Evolutionary conservation across 2,329 filamentous ascomycete genomes (phyloP).

Genomic region (Chrysoporthe deuterocubensis): DNA sequence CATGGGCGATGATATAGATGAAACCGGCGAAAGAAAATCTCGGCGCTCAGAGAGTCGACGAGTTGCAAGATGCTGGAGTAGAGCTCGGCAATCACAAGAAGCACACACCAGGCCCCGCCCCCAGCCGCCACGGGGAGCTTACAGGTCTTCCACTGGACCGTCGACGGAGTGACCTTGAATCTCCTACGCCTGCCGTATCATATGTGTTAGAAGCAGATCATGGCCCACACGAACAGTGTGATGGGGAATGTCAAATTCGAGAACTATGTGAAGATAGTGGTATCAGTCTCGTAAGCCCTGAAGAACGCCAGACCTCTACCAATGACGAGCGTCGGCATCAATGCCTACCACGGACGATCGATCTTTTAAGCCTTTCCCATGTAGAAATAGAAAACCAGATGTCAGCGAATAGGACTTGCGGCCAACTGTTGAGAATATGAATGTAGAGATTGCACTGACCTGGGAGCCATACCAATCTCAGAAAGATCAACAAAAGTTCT

Average conservation of each 20-base stretch:
- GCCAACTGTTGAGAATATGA: background rate
- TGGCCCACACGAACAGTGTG: slow-evolving; percentile 48
- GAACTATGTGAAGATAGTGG: slow-evolving; percentile 51
- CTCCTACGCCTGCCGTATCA: slow-evolving; percentile 47
- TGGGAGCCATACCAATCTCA: slow-evolving; percentile 47
- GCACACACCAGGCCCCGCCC: slow-evolving; percentile 48
- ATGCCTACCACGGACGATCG: slow-evolving; percentile 42
- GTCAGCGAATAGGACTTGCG: slow-evolving; percentile 4
- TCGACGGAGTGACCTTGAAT: slow-evolving; percentile 41
- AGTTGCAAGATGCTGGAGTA: slow-evolving; percentile 53
- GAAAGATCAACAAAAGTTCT: slow-evolving; percentile 49
- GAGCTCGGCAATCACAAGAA: slow-evolving; percentile 51
- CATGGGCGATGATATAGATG: slow-evolving; percentile 46
- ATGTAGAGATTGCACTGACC: slow-evolving; percentile 8
- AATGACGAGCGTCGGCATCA: slow-evolving; percentile 56
- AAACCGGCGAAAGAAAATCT: slow-evolving; percentile 54
- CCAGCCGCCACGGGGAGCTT: slow-evolving; percentile 48
- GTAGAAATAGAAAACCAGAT: slow-evolving; percentile 12
- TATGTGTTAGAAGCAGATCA: slow-evolving; percentile 49
- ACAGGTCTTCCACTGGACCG: slow-evolving; percentile 49
- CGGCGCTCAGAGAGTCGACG: slow-evolving; percentile 37
- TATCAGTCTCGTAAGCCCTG: slow-evolving; percentile 46
- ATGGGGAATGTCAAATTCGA: slow-evolving; percentile 50
- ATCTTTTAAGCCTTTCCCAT: slow-evolving; percentile 39
- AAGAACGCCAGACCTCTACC: slow-evolving; percentile 48